Base-by-base conservation (phyloP, 2,329 filamentous ascomycete genomes). In the Phyllosticta ampelicida region DNA sequence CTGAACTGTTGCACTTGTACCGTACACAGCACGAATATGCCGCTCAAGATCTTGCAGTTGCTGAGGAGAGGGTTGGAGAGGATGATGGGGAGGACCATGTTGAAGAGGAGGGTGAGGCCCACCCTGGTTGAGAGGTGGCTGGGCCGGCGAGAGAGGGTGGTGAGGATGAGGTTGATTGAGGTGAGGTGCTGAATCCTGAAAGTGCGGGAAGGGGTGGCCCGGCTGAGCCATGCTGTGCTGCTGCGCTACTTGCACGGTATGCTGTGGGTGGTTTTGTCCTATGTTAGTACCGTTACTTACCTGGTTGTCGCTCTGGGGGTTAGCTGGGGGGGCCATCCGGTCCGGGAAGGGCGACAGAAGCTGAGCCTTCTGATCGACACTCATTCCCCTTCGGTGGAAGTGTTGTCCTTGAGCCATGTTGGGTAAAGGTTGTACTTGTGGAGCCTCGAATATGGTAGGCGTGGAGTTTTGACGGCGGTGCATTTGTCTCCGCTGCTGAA, bases 381-480 rank as follows among this genome's bases (percentile, higher is more conserved):
- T 94, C 76, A 91, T 84, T 69, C 90, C 91, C 72, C 89, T 82
- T 74, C 89, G 86, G 75, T 95, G 89, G 71, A 68, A 67, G 65
- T 64, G 65, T 71, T 77, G 78, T 72, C 75, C 72, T 67, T 76
- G 77, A 73, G 82, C 80, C 68, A 71, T 71, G 60, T 75, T 74
- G 71, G 85, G 82, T 76, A 87, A 79, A 75, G 79, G 79, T 70
- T 75, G 81, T 75, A 85, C 83, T 80, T 85, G 87, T 71, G 83
- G 81, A 68, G 84, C 83, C 72, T 92, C 88, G 75, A 89, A 88
- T 72, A 81, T 82, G 74, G 81, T 83, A 63, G 89, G 88, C 70
- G 88, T 92, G 68, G 90, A 96, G 69, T 89, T 86, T 78, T 95
- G 90, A 77, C 90, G 87, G 73, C 89, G 83, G 77, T 95, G 90